A percentile compares a stretch with the other conserved stretches of the same genome.
phyloP scores from a whole-genome alignment of 768 basidiomycete genomes.

The Pleurotus tuber-regium region DNA sequence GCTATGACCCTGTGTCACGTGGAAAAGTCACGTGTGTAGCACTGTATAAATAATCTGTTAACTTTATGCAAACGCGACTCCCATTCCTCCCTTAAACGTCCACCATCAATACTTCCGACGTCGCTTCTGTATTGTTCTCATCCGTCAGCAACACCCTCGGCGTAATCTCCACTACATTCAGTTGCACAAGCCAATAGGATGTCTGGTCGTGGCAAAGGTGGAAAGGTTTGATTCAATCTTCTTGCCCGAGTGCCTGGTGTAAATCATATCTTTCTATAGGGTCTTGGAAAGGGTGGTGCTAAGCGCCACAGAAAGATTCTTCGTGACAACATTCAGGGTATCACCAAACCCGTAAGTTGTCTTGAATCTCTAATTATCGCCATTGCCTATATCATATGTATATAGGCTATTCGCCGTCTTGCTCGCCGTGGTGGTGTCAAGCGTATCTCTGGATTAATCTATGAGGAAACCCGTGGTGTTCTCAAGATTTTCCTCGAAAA shows the following conservation, averaged over 20 bases:
- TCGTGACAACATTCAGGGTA: slow-evolving; percentile 80
- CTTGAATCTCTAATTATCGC: slow-evolving; percentile 9
- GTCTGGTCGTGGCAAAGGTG: slow-evolving; percentile 81
- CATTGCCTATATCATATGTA: slow-evolving; percentile 35
- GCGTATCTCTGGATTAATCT: slow-evolving; percentile 72
- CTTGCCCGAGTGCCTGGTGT: slow-evolving; percentile 1
- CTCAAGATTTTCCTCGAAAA: slow-evolving; percentile 72
- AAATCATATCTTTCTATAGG: slow-evolving; percentile 32
- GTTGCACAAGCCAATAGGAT: slow-evolving; percentile 39
- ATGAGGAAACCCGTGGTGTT: slow-evolving; percentile 82
- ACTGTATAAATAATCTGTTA: neutral
- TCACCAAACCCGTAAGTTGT: slow-evolving; percentile 11
- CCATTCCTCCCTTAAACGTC: neutral
- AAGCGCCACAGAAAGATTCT: slow-evolving; percentile 82
- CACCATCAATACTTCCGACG: neutral
- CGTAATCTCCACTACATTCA: too few species aligned
- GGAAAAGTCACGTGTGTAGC: neutral
- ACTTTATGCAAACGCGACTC: neutral
- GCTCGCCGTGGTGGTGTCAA: slow-evolving; percentile 85
- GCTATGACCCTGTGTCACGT: neutral
- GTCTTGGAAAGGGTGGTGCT: slow-evolving; percentile 77
- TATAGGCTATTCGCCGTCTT: slow-evolving; percentile 75
- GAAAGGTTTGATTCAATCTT: slow-evolving; percentile 44
- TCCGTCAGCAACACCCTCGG: neutral
- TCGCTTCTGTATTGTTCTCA: neutral